Percentiles rank a stretch among this genome's conserved stretches.
These are phyloP conservation scores for Eucalyptus tenuipes DNA, from an alignment of 345 rosid genomes.

Conservation along the genomic window DNA sequence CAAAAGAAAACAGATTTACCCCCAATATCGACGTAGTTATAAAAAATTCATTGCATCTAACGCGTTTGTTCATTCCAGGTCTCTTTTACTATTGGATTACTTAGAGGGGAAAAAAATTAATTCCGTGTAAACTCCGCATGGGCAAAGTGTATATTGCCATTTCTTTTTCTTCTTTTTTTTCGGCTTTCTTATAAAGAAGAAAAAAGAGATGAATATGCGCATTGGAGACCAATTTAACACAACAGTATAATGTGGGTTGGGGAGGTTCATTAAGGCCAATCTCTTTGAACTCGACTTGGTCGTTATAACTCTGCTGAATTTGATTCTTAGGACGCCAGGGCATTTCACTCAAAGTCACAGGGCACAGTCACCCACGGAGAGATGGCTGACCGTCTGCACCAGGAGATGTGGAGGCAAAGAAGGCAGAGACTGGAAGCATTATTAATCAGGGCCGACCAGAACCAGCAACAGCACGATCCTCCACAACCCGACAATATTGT, in stretches of 20 bases:
- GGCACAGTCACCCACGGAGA: neutral
- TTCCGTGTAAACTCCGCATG: neutral
- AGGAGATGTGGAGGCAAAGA: neutral
- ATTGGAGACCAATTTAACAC: neutral
- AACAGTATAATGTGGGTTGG: neutral
- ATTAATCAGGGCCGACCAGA: accelerated
- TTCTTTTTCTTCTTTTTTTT: too few relatives aligned
- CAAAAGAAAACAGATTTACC: too few relatives aligned
- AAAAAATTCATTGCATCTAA: too few relatives aligned
- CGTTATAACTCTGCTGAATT: neutral
- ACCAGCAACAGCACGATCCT: neutral
- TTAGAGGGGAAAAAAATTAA: too few relatives aligned
- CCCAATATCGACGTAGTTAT: too few relatives aligned
- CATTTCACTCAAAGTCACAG: neutral
- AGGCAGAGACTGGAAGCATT: neutral
- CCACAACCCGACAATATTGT: neutral
- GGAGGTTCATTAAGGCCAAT: neutral
- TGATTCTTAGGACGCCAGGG: neutral
- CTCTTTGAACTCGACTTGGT: neutral
- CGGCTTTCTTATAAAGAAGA: neutral
- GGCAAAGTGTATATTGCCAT: neutral
- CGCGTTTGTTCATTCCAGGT: neutral
- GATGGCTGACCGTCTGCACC: neutral
- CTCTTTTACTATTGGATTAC: neutral
- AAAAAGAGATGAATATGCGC: neutral